phyloP scores from a whole-genome alignment of 305 asterid genomes.

The Andrographis paniculata region DNA sequence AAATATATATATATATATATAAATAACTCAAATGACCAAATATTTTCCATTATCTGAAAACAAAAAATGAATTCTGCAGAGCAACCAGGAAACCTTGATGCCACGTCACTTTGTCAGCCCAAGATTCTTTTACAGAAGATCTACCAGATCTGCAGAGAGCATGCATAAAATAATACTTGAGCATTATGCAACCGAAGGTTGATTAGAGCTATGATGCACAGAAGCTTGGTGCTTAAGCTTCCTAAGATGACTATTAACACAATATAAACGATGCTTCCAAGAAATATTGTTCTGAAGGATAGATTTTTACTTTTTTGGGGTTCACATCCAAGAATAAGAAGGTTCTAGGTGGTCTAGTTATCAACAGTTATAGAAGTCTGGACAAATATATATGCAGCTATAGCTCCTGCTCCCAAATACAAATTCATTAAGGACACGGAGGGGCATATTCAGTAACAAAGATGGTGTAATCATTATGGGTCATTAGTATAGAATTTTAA shows the following conservation, averaged over 20 bases:
- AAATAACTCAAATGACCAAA: slow-evolving; percentile 19
- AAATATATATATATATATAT: no score
- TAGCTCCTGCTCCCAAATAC: no score
- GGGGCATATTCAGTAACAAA: no score
- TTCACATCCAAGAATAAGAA: neutral
- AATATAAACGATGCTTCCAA: neutral
- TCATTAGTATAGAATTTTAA: no score
- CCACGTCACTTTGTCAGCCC: slow-evolving; percentile 77
- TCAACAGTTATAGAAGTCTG: no score
- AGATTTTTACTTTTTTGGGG: slow-evolving; percentile 1
- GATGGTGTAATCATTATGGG: no score
- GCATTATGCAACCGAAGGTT: neutral
- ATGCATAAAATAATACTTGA: slow-evolving; percentile 13
- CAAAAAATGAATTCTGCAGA: slow-evolving; percentile 9
- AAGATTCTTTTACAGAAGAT: slow-evolving; percentile 62
- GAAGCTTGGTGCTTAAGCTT: neutral
- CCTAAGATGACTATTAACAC: slow-evolving; percentile 2
- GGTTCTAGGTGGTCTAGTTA: no score
- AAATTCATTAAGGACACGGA: no score
- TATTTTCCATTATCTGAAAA: slow-evolving; percentile 5
- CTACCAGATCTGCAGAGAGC: slow-evolving; percentile 69
- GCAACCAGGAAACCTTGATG: slow-evolving; percentile 62
- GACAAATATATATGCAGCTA: no score
- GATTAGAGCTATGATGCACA: neutral
- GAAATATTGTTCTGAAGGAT: slow-evolving; percentile 4